Percentiles rank a stretch among this genome's conserved stretches.
phyloP scores from a whole-genome alignment of 352 stramenopile species.

The Phytopythium aichiense region DNA sequence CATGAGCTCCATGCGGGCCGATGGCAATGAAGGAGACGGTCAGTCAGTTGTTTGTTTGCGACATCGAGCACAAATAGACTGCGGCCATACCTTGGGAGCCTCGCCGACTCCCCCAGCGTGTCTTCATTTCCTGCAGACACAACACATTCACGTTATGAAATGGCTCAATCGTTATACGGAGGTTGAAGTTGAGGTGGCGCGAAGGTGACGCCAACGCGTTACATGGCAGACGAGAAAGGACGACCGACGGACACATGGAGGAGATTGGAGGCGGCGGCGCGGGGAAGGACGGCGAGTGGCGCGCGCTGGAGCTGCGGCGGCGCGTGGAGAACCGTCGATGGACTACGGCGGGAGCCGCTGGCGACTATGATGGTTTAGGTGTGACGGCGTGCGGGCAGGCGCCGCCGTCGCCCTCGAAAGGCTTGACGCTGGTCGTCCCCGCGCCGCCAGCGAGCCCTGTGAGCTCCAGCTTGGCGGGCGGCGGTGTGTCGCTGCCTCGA shows the following conservation, averaged over 20 bases:
- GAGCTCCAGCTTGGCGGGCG: background rate
- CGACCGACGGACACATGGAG: constrained; percentile 1
- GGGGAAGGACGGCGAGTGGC: constrained; percentile 16
- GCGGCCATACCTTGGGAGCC: too few relatives aligned
- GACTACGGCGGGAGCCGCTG: background rate
- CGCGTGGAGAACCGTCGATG: constrained; percentile 41
- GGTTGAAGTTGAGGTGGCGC: constrained; percentile 27
- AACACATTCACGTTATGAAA: too few relatives aligned
- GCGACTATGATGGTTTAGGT: background rate
- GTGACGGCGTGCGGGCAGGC: background rate
- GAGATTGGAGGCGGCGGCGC: background rate
- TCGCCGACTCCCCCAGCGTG: too few relatives aligned
- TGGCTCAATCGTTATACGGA: too few relatives aligned
- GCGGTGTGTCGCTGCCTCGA: constrained; percentile 24
- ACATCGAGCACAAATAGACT: too few relatives aligned
- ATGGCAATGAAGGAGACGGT: too few relatives aligned
- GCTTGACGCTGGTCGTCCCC: background rate
- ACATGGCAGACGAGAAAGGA: background rate
- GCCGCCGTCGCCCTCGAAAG: background rate
- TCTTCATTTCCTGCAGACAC: too few relatives aligned
- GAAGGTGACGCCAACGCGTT: constrained; percentile 25
- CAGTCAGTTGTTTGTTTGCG: too few relatives aligned
- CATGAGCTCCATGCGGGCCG: too few relatives aligned
- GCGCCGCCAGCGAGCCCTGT: background rate
- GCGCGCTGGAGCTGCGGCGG: constrained; percentile 43